Percentiles rank a stretch among this genome's conserved stretches.
Conservation (phyloP, 2,329 filamentous ascomycete species). For the Samsoniella hepiali region DNA sequence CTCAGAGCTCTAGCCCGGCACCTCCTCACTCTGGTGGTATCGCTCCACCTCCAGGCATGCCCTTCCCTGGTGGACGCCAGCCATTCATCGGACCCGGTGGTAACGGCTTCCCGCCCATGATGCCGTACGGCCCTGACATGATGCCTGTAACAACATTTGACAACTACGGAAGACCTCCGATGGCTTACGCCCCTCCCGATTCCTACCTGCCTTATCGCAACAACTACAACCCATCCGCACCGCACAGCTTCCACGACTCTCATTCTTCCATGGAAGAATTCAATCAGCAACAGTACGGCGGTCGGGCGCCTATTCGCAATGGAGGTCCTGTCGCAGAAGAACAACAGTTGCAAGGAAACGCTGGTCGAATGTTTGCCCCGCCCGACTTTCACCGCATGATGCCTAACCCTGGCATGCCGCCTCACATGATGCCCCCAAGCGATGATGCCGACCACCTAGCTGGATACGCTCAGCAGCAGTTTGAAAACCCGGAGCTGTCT, state of each 20-base stretch:
- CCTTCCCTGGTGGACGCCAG: slow-evolving; percentile 33
- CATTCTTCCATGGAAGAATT: slow-evolving; percentile 54
- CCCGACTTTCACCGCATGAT: slow-evolving; percentile 34
- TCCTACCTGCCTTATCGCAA: slow-evolving; percentile 33
- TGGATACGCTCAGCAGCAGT: slow-evolving; percentile 41
- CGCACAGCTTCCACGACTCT: slow-evolving; percentile 61
- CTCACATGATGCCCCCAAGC: slow-evolving; percentile 27
- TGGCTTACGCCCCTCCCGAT: slow-evolving; percentile 35
- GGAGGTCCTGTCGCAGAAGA: slow-evolving; percentile 31
- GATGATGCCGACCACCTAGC: slow-evolving; percentile 37
- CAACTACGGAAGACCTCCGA: slow-evolving; percentile 35
- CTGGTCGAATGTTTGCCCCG: slow-evolving; percentile 30
- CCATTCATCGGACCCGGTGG: slow-evolving; percentile 32
- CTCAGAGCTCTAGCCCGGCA: slow-evolving; percentile 56
- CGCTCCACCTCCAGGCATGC: slow-evolving; percentile 47
- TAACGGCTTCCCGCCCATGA: slow-evolving; percentile 38
- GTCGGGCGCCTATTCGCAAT: slow-evolving; percentile 40
- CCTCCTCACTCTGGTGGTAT: slow-evolving; percentile 47
- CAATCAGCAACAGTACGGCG: slow-evolving; percentile 39
- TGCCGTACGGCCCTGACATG: slow-evolving; percentile 35
- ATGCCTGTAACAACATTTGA: slow-evolving; percentile 36
- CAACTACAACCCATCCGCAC: slow-evolving; percentile 52
- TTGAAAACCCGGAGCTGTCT: slow-evolving; percentile 34
- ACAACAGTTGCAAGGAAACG: slow-evolving; percentile 30
- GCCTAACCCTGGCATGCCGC: slow-evolving; percentile 29